Conservation (phyloP, 495 filamentous ascomycete genomes). For the Daldinia vernicosa region DNA sequence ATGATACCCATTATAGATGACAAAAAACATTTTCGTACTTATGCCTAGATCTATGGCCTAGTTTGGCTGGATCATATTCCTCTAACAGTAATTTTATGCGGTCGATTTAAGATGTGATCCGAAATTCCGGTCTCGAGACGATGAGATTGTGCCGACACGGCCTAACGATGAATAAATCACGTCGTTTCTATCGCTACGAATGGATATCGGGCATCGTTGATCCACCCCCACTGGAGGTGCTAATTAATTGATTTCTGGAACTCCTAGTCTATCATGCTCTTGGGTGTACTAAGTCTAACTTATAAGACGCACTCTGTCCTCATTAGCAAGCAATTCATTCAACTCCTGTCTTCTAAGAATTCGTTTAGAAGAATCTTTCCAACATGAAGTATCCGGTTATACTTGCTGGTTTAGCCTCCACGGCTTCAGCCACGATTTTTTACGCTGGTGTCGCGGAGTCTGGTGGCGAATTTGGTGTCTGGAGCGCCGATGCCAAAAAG, state of each 20-base stretch:
- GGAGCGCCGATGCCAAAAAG: conserved; percentile 47
- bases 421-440: conserved; percentile 58
- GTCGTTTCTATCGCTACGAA: not conserved
- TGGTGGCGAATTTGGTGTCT: conserved; percentile 63
- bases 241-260: not conserved
- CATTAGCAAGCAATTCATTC: not conserved
- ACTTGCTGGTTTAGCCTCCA: conserved; percentile 43
- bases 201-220: not conserved
- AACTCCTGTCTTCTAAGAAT: not conserved
- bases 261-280: not conserved
- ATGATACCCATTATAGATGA: conserved; percentile 38
- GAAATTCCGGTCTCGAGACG: not conserved
- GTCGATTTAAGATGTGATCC: conserved; percentile 5
- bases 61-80: not conserved
- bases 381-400: conserved; percentile 48
- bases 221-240: not conserved
- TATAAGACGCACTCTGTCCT: conserved; percentile 23
- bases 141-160: conserved; percentile 7
- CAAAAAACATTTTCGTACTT: conserved; percentile 5
- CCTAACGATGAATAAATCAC: not conserved
- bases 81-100: not conserved
- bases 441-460: conserved; percentile 64
- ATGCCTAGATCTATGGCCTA: not conserved
- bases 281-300: not conserved
- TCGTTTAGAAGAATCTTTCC: not conserved